A percentile compares a stretch with the other conserved stretches of the same genome.
These are phyloP conservation scores for Nyctanthes arbortristis DNA, from an alignment of 257 asterid genomes.

Conservation along the genomic window DNA sequence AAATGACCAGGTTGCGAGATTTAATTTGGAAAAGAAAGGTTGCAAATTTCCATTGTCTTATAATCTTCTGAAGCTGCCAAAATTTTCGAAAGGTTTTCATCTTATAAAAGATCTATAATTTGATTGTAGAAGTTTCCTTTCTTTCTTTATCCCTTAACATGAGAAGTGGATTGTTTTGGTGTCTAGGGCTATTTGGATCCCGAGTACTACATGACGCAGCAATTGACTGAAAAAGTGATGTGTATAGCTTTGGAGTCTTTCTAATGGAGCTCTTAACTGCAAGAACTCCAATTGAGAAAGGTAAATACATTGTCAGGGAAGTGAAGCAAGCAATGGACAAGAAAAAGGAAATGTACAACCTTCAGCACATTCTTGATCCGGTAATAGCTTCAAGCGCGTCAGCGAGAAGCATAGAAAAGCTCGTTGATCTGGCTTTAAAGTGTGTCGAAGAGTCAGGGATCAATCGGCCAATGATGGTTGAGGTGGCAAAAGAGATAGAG, in stretches of 20 bases:
- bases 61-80: background rate
- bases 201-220: conserved; percentile 89
- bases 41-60: background rate
- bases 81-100: background rate
- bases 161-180: background rate
- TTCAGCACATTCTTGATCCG: conserved; percentile 68
- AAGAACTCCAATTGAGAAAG: conserved; percentile 71
- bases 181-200: conserved; percentile 98
- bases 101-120: background rate
- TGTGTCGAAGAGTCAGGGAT: conserved; percentile 65
- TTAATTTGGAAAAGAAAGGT: background rate
- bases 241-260: conserved; percentile 79
- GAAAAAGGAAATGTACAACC: conserved; percentile 63
- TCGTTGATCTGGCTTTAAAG: conserved; percentile 64
- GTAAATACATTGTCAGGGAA: conserved; percentile 73
- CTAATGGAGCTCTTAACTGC: conserved; percentile 70
- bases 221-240: conserved; percentile 88
- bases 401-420: conserved; percentile 63
- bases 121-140: background rate
- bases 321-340: conserved; percentile 60
- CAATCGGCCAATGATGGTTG: conserved; percentile 70
- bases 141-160: background rate
- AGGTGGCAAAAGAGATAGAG: conserved; percentile 85
- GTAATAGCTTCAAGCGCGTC: conserved; percentile 43
- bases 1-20: too few species aligned